Evolutionary conservation across 2,329 filamentous ascomycete genomes (phyloP).

Genomic region (Alternaria alternata): DNA sequence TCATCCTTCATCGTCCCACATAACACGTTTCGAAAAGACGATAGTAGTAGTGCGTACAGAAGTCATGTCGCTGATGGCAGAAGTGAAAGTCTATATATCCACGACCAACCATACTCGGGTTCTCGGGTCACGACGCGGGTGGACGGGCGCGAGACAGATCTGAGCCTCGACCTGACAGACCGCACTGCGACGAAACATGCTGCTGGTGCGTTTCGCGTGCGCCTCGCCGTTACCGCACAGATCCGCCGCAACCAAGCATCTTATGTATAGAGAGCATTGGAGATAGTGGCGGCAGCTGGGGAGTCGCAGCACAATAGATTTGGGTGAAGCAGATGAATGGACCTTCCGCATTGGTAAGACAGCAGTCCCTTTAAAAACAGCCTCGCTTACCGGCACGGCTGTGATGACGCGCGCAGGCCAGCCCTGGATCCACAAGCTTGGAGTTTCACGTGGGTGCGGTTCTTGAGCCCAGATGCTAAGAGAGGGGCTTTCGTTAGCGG

Average conservation of each 20-base stretch:
- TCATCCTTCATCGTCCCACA: slow-evolving; percentile 9
- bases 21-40: neutral
- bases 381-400: slow-evolving; percentile 40
- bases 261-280: neutral
- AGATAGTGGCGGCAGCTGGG: neutral
- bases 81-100: neutral
- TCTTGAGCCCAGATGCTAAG: slow-evolving; percentile 31
- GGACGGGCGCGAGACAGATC: slow-evolving; percentile 15
- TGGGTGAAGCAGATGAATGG: slow-evolving; percentile 1
- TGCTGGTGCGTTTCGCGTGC: slow-evolving; percentile 28
- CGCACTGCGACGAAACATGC: slow-evolving; percentile 13
- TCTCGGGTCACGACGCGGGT: slow-evolving; percentile 4
- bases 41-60: neutral
- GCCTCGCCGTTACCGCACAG: slow-evolving; percentile 17
- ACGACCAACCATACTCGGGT: neutral
- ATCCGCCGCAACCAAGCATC: slow-evolving; percentile 4
- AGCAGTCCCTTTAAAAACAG: slow-evolving; percentile 9
- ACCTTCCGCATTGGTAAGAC: slow-evolving; percentile 15
- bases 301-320: neutral
- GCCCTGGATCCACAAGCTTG: slow-evolving; percentile 36
- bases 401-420: slow-evolving; percentile 46
- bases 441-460: slow-evolving; percentile 48
- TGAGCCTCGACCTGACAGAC: slow-evolving; percentile 10
- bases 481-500: slow-evolving; percentile 39
- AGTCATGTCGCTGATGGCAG: neutral